Evolutionary conservation across 352 stramenopile genomes (phyloP).

Genomic region (Phytopythium helicoides): DNA sequence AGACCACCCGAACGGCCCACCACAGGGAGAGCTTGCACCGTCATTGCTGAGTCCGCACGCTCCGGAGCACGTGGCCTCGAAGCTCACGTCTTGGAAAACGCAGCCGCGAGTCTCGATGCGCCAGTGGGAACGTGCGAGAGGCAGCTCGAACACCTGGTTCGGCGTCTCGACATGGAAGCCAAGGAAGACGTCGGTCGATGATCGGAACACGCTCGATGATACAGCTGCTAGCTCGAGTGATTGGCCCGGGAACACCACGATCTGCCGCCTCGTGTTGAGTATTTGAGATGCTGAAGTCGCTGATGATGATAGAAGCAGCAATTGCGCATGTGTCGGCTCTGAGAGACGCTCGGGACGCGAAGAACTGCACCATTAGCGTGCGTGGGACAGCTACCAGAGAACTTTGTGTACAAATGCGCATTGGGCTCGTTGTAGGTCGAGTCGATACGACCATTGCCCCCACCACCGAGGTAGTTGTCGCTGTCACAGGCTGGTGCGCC

Average conservation of each 20-base stretch:
- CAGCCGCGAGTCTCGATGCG: constrained; percentile 62
- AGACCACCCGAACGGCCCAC: constrained; percentile 33
- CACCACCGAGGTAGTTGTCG: constrained; percentile 1
- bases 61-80: constrained; percentile 45
- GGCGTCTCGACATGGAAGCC: constrained; percentile 70
- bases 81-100: constrained; percentile 41
- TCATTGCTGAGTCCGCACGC: constrained; percentile 22
- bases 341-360: constrained; percentile 27
- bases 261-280: constrained; percentile 12
- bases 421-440: constrained; percentile 44
- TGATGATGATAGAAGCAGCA: constrained; percentile 12
- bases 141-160: constrained; percentile 67
- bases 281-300: background rate
- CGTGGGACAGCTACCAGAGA: constrained; percentile 65
- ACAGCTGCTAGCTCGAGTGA: constrained; percentile 43
- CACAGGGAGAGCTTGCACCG: background rate
- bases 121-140: constrained; percentile 41
- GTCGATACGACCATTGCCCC: constrained; percentile 40
- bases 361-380: constrained; percentile 50
- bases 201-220: constrained; percentile 56
- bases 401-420: constrained; percentile 54
- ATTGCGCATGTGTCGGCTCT: constrained; percentile 17
- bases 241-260: constrained; percentile 43
- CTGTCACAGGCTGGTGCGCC: constrained; percentile 58
- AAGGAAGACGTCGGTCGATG: constrained; percentile 60